A percentile compares a stretch with the other conserved stretches of the same genome.
phyloP scores from a whole-genome alignment of 2,329 filamentous ascomycete species.

The Diaporthe batatas region DNA sequence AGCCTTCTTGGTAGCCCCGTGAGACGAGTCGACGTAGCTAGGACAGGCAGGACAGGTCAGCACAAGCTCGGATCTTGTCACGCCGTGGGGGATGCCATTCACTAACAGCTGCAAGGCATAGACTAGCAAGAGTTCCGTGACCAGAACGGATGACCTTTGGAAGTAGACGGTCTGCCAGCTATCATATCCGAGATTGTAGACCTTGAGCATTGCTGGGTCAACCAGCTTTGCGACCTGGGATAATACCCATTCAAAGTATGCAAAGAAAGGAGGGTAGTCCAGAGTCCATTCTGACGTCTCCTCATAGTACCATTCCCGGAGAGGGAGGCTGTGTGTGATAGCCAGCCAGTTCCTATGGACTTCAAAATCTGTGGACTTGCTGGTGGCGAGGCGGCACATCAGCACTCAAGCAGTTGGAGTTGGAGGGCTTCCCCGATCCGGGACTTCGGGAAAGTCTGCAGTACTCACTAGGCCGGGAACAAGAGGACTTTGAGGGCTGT shows the following conservation, averaged over 20 bases:
- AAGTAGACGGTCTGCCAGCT: slow-evolving; percentile 97
- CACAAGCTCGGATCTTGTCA: background rate
- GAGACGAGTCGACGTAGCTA: slow-evolving; percentile 82
- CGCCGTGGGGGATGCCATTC: background rate
- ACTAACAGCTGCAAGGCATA: slow-evolving; percentile 83
- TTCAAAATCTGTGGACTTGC: slow-evolving; percentile 99
- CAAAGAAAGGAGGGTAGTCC: slow-evolving; percentile 98
- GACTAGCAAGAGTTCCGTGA: slow-evolving; percentile 85
- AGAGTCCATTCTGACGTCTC: slow-evolving; percentile 99
- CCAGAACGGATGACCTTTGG: slow-evolving; percentile 88
- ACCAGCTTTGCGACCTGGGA: slow-evolving; percentile 83
- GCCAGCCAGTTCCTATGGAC: slow-evolving; percentile 99
- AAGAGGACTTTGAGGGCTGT: slow-evolving; percentile 92
- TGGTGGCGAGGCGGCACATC: slow-evolving; percentile 55
- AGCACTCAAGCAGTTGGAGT: slow-evolving; percentile 9
- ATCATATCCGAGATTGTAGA: slow-evolving; percentile 86
- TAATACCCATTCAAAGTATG: slow-evolving; percentile 94
- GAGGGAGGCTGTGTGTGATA: slow-evolving; percentile 88
- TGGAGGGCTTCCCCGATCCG: background rate
- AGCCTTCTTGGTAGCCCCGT: slow-evolving; percentile 74
- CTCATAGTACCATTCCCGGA: slow-evolving; percentile 95
- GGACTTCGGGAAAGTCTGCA: background rate
- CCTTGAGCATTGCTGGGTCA: slow-evolving; percentile 84
- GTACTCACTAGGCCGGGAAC: slow-evolving; percentile 90
- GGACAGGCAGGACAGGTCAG: slow-evolving; percentile 5